Percentiles rank a stretch among this genome's conserved stretches.
Conservation (phyloP, 2,329 filamentous ascomycete genomes). For the Aotearoamyces nothofagi region DNA sequence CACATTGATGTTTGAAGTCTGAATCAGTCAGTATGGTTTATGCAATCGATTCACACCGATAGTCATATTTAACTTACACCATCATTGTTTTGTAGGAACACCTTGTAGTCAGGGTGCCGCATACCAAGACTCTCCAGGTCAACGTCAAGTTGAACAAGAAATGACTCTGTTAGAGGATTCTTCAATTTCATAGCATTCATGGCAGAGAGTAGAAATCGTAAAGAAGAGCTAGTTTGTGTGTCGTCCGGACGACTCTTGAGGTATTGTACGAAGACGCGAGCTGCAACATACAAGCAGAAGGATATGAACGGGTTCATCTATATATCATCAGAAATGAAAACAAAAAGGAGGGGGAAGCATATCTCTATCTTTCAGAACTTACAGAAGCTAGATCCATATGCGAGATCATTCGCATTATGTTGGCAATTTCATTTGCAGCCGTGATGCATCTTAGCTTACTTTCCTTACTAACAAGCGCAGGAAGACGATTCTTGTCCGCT, state of each 20-base stretch:
- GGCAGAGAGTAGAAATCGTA: conserved; percentile 81
- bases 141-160: conserved; percentile 82
- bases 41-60: no score
- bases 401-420: conserved; percentile 88
- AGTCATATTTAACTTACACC: no score
- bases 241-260: conserved; percentile 89
- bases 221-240: conserved; percentile 57
- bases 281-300: conserved; percentile 92
- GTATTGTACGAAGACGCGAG: conserved; percentile 89
- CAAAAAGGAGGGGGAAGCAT: no score
- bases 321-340: conserved; percentile 8
- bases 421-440: conserved; percentile 84
- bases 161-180: conserved; percentile 87
- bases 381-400: conserved; percentile 76
- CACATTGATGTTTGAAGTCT: no score
- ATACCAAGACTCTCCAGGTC: conserved; percentile 65
- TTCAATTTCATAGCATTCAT: conserved; percentile 81
- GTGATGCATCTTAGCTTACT: conserved; percentile 89
- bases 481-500: conserved; percentile 74
- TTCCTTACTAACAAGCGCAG: conserved; percentile 64
- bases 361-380: conserved; percentile 29
- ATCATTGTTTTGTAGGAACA: conserved; percentile 33
- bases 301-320: conserved; percentile 94
- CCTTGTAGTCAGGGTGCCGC: conserved; percentile 40
- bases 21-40: no score